Base-by-base conservation (phyloP, 2,329 filamentous ascomycete species). In the Alternaria burnsii region DNA sequence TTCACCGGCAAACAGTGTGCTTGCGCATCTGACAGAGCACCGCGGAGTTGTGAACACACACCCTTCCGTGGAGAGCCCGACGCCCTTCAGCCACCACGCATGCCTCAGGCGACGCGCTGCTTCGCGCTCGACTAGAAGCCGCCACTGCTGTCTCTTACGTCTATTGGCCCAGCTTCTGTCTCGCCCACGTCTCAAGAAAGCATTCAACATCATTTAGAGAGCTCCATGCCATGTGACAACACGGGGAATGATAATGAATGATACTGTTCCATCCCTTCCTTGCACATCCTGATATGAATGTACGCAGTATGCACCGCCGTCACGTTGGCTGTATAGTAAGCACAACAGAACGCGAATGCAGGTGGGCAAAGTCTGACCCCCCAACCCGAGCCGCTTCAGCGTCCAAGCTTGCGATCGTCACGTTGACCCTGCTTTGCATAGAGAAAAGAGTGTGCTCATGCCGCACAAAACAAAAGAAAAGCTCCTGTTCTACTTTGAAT, bases 111-210 rank as follows among this genome's bases (percentile, higher is more conserved):
- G 41, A 62, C 54, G 58, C 63, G 59, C 48, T 66, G 59, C 60
- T 65, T 64, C 61, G 54, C 63, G 57, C 63, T 55, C 59, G 56
- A 51, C 51, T 55, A n/a, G 53, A 43, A 55, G 59, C 48, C 67
- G 59, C 50, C 52, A 32, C 24, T 52, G 48, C 50, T 47, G 48
- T 30, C 44, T 47, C 38, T 44, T 18, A 22, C 57, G 18, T 59
- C 62, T 26, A 74, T 75, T 75, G 71, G 73, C 68, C 54, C 57
- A 67, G 53, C 59, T 57, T 50, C 50, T 63, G 74, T 76, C 72
- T 76, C 71, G 72, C 61, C 62, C 62, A 56, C 70, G 73, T 77
- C 73, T 76, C 72, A 75, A 68, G 62, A 47, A 26, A 53, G 34
- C 57, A 60, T 62, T 16, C 69, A 64, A 66, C 71, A 66, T 72